Evolutionary conservation across 2,329 filamentous ascomycete species (phyloP), one percentile per base, ranked within the genome.

Genomic region (Xylariomycetidae sp.): DNA sequence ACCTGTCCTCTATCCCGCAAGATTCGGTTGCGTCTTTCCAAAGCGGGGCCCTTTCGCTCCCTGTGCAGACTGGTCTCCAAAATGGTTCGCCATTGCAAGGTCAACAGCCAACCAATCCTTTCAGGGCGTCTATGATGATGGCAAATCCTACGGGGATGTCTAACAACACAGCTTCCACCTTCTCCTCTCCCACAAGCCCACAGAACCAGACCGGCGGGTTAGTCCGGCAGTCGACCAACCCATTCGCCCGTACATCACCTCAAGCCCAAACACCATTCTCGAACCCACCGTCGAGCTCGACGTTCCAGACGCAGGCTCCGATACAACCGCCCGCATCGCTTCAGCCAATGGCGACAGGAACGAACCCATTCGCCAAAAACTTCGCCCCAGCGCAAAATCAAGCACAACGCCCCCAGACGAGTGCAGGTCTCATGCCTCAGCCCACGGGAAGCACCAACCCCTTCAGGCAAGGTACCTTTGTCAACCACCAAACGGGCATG

Each of bases 401-500:
- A 32, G 56, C 60, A 22, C 64, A 66, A 31, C 56, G 64, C n/a
- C 68, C 66, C 1, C 65, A 69, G 26, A 66, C 68, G 2, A 65
- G 62, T 23, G 61, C 61, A 20, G 61, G 59, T 30, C 63, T 92
- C 5, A 73, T 74, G 33, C 78, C 88, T 3, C 88, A 90, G 51
- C 75, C 83, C 2, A 96, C 89, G 0, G 89, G 88, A 7, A 88
- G 78, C 51, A 96, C 89, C 3, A 98, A 98, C 52, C 92, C 92
- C 1, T 97, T 97, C 72, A 77, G 92, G 12, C 88, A 97, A 55
- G 87, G 85, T 28, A 80, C 82, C 4, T 94, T 96, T 58, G 82
- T 94, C 33, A 92, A 94, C 54, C 88, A 94, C 52, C 72, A 80
- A 42, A 94, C 88, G 0, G 89, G 90, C 1, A 73, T 86, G 59